Evolutionary conservation across 1,284 basidiomycete species (phyloP).

Genomic region (Cutaneotrichosporon curvatum): DNA sequence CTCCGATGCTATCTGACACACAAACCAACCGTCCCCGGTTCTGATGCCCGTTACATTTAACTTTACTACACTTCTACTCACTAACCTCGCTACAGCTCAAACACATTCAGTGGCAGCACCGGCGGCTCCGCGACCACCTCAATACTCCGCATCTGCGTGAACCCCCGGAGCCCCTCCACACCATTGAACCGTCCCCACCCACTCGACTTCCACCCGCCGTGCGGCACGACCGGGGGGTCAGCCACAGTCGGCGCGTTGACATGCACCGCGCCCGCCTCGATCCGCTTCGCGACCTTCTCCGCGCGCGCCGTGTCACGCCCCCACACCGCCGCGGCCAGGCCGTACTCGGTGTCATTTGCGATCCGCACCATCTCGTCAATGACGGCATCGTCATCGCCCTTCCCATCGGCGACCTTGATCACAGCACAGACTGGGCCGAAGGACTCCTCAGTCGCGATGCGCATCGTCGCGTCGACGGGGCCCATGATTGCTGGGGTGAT

Average conservation of each 20-base stretch:
- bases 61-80: not conserved
- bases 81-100: conserved; percentile 7
- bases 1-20: too few species aligned
- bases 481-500: conserved; percentile 54
- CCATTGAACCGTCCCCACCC: conserved; percentile 33
- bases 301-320: conserved; percentile 51
- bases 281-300: conserved; percentile 50
- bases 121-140: conserved; percentile 5
- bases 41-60: too few species aligned
- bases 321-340: conserved; percentile 54
- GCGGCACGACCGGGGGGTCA: conserved; percentile 15
- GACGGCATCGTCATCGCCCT: conserved; percentile 8
- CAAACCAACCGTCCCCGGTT: too few species aligned
- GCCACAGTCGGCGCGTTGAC: conserved; percentile 14
- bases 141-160: conserved; percentile 14
- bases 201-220: conserved; percentile 22
- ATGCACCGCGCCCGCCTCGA: conserved; percentile 37
- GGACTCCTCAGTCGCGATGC: conserved; percentile 54
- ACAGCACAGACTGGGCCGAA: conserved; percentile 54
- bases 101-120: conserved; percentile 12
- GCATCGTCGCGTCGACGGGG: conserved; percentile 52
- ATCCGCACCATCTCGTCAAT: conserved; percentile 52
- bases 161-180: conserved; percentile 21
- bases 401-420: conserved; percentile 17
- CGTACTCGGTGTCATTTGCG: conserved; percentile 52